A percentile compares a stretch with the other conserved stretches of the same genome.
phyloP scores from a whole-genome alignment of 108 stramenopile species.

The Cylindrotheca closterium region DNA sequence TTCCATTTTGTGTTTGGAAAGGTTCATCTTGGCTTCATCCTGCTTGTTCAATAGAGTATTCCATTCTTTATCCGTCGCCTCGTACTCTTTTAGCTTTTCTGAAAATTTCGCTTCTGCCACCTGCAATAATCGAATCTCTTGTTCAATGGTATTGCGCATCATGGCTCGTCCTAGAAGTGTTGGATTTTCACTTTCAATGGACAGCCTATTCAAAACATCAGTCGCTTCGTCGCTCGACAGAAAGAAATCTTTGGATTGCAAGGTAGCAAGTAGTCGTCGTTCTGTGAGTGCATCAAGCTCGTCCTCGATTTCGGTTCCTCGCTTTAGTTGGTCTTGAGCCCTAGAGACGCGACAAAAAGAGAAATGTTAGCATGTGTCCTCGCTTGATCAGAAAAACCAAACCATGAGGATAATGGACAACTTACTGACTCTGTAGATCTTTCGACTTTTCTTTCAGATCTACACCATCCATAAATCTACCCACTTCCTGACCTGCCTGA shows the following conservation, averaged over 20 bases:
- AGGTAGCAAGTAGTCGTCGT: slow-evolving; percentile 31
- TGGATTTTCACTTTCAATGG: slow-evolving; percentile 11
- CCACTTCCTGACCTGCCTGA: slow-evolving; percentile 57
- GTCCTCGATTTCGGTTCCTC: slow-evolving; percentile 19
- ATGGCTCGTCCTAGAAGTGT: slow-evolving; percentile 17
- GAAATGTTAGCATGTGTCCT: no score
- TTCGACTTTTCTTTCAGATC: slow-evolving; percentile 59
- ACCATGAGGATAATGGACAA: slow-evolving; percentile 1
- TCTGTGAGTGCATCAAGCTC: slow-evolving; percentile 24
- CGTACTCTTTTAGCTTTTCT: slow-evolving; percentile 14
- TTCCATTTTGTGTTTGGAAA: slow-evolving; percentile 6
- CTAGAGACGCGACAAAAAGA: slow-evolving; percentile 1
- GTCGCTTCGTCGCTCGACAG: slow-evolving; percentile 35
- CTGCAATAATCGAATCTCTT: slow-evolving; percentile 29
- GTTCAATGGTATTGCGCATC: slow-evolving; percentile 17
- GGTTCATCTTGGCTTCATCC: slow-evolving; percentile 8
- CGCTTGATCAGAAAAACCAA: no score
- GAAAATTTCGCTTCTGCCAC: slow-evolving; percentile 30
- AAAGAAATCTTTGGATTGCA: slow-evolving; percentile 32
- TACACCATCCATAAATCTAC: slow-evolving; percentile 45
- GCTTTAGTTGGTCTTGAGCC: slow-evolving; percentile 20
- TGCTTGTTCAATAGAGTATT: slow-evolving; percentile 13
- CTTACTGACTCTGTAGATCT: slow-evolving; percentile 35
- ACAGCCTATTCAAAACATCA: slow-evolving; percentile 15
- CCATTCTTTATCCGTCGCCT: slow-evolving; percentile 22